phyloP scores from a whole-genome alignment of 495 filamentous ascomycete genomes.

The Penicillium coprophilum region DNA sequence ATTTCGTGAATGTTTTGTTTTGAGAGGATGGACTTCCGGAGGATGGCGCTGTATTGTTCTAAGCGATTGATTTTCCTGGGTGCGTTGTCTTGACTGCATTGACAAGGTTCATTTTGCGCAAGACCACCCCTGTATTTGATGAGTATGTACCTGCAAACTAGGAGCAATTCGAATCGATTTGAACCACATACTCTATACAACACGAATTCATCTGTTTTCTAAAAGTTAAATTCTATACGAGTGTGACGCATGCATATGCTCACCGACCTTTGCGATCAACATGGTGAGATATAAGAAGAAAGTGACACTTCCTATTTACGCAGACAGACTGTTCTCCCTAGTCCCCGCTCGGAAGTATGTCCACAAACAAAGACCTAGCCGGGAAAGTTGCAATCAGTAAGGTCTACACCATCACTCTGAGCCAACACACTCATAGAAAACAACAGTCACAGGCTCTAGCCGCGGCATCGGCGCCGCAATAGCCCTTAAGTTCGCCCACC shows the following conservation, averaged over 20 bases:
- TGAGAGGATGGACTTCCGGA: slow-evolving; percentile 12
- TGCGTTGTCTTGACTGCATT: slow-evolving; percentile 6
- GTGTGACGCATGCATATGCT: slow-evolving; percentile 7
- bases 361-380: slow-evolving; percentile 21
- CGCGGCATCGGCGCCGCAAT: slow-evolving; percentile 44
- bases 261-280: slow-evolving; percentile 7
- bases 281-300: neutral
- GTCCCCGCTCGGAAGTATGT: neutral
- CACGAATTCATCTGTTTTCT: neutral
- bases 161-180: slow-evolving; percentile 11
- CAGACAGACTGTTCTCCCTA: neutral
- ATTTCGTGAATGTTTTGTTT: slow-evolving; percentile 9
- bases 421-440: neutral
- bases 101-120: neutral
- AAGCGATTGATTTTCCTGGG: slow-evolving; percentile 20
- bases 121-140: slow-evolving; percentile 14
- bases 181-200: neutral
- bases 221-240: neutral
- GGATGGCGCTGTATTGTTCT: slow-evolving; percentile 17
- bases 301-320: neutral
- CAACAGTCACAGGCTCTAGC: slow-evolving; percentile 34
- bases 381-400: slow-evolving; percentile 33
- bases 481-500: slow-evolving; percentile 39
- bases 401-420: neutral
- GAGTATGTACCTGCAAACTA: slow-evolving; percentile 19